These are phyloP conservation scores for Sporisorium scitamineum DNA, from an alignment of 1,284 basidiomycete species.

Conservation along the genomic window DNA sequence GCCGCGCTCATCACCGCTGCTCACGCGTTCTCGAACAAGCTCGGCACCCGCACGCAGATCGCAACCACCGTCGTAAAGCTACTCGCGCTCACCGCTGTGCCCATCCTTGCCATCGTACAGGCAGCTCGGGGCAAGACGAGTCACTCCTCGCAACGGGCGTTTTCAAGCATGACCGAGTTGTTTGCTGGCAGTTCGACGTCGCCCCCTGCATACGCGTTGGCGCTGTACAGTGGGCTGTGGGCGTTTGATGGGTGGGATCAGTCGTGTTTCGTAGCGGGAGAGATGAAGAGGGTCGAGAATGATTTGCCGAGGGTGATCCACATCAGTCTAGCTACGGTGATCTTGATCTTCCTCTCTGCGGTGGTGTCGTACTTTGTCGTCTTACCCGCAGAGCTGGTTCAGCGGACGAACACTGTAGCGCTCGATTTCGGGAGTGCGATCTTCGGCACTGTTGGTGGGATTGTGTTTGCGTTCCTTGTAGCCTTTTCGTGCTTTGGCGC, in stretches of 20 bases:
- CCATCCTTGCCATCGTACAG: slow-evolving; percentile 80
- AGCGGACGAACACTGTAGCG: slow-evolving; percentile 83
- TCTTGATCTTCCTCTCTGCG: slow-evolving; percentile 82
- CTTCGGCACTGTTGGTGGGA: slow-evolving; percentile 86
- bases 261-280: slow-evolving; percentile 85
- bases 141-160: slow-evolving; percentile 40
- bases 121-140: slow-evolving; percentile 74
- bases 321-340: slow-evolving; percentile 83
- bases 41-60: slow-evolving; percentile 85
- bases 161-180: slow-evolving; percentile 68
- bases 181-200: slow-evolving; percentile 82
- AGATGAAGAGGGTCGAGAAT: slow-evolving; percentile 86
- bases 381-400: slow-evolving; percentile 77
- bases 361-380: slow-evolving; percentile 94
- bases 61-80: slow-evolving; percentile 89
- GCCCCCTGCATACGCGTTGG: slow-evolving; percentile 88
- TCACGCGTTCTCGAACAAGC: slow-evolving; percentile 81
- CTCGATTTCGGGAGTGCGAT: slow-evolving; percentile 87
- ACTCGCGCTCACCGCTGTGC: slow-evolving; percentile 75
- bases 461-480: slow-evolving; percentile 87
- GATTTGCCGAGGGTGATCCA: slow-evolving; percentile 92
- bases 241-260: slow-evolving; percentile 93
- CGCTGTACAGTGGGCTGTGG: slow-evolving; percentile 94
- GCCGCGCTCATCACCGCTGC: slow-evolving; percentile 80
- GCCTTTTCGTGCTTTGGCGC: slow-evolving; percentile 80